Conservation (phyloP, 306 rosid species). For the Begonia loranthoides region DNA sequence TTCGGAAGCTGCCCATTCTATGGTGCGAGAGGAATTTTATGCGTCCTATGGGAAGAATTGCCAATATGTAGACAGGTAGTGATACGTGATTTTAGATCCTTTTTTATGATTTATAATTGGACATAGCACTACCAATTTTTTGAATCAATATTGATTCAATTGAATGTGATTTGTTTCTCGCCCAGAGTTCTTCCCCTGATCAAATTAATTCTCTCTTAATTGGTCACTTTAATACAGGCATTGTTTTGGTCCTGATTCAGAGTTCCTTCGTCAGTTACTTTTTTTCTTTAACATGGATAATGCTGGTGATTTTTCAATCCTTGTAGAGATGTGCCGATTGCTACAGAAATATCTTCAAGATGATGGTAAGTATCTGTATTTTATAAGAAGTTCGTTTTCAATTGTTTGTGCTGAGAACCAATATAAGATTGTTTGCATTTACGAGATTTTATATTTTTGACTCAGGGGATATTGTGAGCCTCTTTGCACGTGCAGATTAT, state of each 20-base stretch:
- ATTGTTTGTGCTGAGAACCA: no score
- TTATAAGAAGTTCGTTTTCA: neutral
- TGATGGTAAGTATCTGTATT: slow-evolving; percentile 34
- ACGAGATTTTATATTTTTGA: no score
- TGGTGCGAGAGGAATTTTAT: slow-evolving; percentile 51
- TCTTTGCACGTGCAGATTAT: slow-evolving; percentile 72
- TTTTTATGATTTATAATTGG: neutral
- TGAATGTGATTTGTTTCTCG: no score
- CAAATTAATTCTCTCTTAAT: slow-evolving; percentile 8
- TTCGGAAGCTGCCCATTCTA: slow-evolving; percentile 45
- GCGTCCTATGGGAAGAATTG: slow-evolving; percentile 42
- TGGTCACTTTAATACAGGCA: slow-evolving; percentile 43
- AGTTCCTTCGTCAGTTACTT: slow-evolving; percentile 73
- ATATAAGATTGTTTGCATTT: no score
- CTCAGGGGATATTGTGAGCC: slow-evolving; percentile 50
- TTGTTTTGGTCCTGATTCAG: slow-evolving; percentile 76
- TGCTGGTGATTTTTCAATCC: slow-evolving; percentile 45
- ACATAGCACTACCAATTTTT: neutral
- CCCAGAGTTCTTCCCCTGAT: neutral
- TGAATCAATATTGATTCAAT: no score
- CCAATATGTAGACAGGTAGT: slow-evolving; percentile 65
- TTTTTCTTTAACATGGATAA: slow-evolving; percentile 63
- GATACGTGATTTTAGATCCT: slow-evolving; percentile 3
- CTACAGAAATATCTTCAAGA: slow-evolving; percentile 47
- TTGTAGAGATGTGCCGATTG: slow-evolving; percentile 70